These are phyloP conservation scores for Xylaria sp. DNA, from an alignment of 2,329 filamentous ascomycete species.

Conservation along the genomic window DNA sequence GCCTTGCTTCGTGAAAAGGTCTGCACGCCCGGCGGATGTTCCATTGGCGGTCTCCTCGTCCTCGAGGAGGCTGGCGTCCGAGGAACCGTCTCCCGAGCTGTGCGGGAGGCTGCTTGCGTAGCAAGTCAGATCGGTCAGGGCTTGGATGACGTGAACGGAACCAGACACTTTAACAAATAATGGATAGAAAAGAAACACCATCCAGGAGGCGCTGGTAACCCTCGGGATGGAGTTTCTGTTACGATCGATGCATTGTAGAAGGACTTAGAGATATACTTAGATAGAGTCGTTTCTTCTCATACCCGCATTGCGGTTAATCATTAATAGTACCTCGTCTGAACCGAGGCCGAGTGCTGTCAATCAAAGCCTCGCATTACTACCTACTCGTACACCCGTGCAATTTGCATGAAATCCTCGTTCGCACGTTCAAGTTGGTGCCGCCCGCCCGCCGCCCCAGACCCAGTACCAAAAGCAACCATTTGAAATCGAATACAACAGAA, in stretches of 20 bases:
- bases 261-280: constrained; percentile 4
- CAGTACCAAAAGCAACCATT: constrained; percentile 9
- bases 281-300: constrained; percentile 8
- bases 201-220: background rate
- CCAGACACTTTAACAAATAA: constrained; percentile 29
- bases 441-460: background rate
- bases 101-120: constrained; percentile 65
- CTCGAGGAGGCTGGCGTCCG: constrained; percentile 68
- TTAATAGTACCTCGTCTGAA: constrained; percentile 3
- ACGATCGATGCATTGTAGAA: constrained; percentile 13
- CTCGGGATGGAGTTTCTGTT: constrained; percentile 1
- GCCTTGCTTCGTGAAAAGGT: constrained; percentile 70
- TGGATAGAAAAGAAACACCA: background rate
- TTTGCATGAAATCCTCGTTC: background rate
- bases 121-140: constrained; percentile 60
- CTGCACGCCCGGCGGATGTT: constrained; percentile 72
- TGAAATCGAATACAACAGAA: constrained; percentile 25
- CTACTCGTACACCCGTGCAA: constrained; percentile 4
- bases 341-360: constrained; percentile 1
- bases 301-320: constrained; percentile 6
- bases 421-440: background rate
- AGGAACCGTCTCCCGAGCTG: constrained; percentile 60
- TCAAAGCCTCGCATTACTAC: background rate
- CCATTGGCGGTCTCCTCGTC: constrained; percentile 66
- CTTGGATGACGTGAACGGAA: constrained; percentile 45